Evolutionary conservation across 345 rosid genomes (phyloP).

Genomic region (Salix udensis): DNA sequence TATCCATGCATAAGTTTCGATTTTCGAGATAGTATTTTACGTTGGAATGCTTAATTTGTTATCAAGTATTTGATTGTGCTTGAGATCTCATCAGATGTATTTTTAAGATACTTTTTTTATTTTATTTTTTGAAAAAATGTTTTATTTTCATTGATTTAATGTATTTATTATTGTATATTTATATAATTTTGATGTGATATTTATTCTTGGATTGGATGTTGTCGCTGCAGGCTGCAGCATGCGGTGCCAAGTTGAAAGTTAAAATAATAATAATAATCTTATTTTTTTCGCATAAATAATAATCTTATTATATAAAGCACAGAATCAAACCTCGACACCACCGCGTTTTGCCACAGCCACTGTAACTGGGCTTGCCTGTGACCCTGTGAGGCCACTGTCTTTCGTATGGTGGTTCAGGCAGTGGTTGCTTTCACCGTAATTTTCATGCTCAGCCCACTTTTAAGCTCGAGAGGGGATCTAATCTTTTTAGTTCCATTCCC

Average conservation of each 20-base stretch:
- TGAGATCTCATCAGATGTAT: background rate
- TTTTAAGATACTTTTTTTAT: no score
- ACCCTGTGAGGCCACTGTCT: background rate
- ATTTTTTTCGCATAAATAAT: no score
- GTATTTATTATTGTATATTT: no score
- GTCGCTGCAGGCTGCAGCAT: no score
- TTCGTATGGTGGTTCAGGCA: background rate
- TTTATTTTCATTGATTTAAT: no score
- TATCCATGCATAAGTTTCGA: background rate
- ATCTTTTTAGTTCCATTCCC: background rate
- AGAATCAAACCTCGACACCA: background rate
- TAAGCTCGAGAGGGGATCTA: background rate
- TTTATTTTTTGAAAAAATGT: no score
- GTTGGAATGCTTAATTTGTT: background rate
- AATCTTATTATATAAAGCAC: background rate
- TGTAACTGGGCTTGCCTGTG: background rate
- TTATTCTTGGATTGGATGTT: no score
- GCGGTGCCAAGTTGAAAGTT: no score
- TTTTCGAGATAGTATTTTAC: no score
- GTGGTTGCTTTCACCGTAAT: background rate
- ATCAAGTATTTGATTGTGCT: background rate
- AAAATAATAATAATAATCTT: no score
- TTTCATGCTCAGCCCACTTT: conserved; percentile 3
- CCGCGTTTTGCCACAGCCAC: background rate
- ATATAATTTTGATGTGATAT: no score